Evolutionary conservation across 2,329 filamentous ascomycete genomes (phyloP), one percentile per base, ranked within the genome.

Genomic region (Aaosphaeria arxii): DNA sequence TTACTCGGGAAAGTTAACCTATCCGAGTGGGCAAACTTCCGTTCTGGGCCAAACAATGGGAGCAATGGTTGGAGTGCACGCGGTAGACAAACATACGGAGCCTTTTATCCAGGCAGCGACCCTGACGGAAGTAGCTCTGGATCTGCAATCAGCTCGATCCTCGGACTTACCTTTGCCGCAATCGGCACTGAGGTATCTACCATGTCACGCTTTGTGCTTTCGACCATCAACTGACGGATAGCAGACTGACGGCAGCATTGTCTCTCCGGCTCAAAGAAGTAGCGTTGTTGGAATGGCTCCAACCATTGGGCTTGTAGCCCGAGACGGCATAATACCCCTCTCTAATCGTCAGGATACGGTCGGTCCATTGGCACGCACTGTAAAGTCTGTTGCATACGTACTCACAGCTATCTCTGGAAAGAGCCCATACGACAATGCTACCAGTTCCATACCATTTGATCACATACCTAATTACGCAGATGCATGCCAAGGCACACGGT

Each of bases 1-100:
- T 78, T 87, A 36, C 70, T 87, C 0, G 85, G 84, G 32, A 86
- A 87, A 65, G 72, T 81, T 0, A 83, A 81, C 49, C 57, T 86
- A 35, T 80, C 74, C 3, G 76, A 87, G 57, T 86, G 83, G 81
- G 79, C 79, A 1, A 81, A 83, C 54, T 81, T 71, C 44, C 71
- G 84, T 7, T 80, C 77, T 7, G 17, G 17, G 17, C 17, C 17
- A 24, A 57, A 56, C 29, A 84, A 82, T 54, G 70, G 69, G 3
- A 76, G 67, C 32, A 78, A 79, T 48, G 84, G 84, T 4, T 87
- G 83, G 83, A 80, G 76, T 32, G 77, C 83, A 0, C 72, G 78
- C 49, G 81, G 80, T 6, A 83, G 83, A 1, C 83, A 87, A 58
- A 77, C 77, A 0, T 71, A 74, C 24, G 82, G 67, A 6, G 79